These are phyloP conservation scores for Pneumocystis wakefieldiae DNA, from an alignment of 1,139 yeast genomes.

Conservation along the genomic window DNA sequence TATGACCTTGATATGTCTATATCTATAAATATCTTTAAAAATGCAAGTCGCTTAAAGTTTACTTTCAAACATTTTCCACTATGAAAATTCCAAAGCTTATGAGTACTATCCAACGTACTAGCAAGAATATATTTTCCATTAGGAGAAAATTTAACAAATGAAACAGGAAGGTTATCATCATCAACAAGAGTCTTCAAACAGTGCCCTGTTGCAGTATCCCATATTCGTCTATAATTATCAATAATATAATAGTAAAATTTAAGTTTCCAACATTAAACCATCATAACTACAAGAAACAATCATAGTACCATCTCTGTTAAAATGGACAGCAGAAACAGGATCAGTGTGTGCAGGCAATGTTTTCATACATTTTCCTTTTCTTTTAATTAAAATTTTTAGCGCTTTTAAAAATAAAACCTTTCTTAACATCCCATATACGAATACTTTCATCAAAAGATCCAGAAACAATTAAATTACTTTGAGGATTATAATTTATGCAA, in stretches of 20 bases:
- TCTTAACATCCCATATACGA: constrained; percentile 71
- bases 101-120: constrained; percentile 63
- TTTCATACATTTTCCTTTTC: constrained; percentile 45
- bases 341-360: constrained; percentile 89
- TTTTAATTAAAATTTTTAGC: neutral
- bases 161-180: constrained; percentile 35
- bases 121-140: constrained; percentile 71
- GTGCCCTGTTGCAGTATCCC: constrained; percentile 80
- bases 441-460: constrained; percentile 68
- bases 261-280: constrained; percentile 43
- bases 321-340: constrained; percentile 62
- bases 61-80: constrained; percentile 66
- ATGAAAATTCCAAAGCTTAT: constrained; percentile 73
- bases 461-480: constrained; percentile 65
- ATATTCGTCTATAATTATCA: constrained; percentile 34
- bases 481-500: constrained; percentile 50
- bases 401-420: constrained; percentile 16
- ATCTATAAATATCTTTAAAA: neutral
- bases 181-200: constrained; percentile 72
- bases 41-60: constrained; percentile 23
- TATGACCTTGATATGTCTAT: constrained; percentile 24
- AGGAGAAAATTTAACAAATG: constrained; percentile 59
- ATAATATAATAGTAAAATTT: constrained; percentile 13
- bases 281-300: constrained; percentile 82
- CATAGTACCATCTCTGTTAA: constrained; percentile 68